Conservation (phyloP, 495 filamentous ascomycete genomes). For the Cetradonia linearis region DNA sequence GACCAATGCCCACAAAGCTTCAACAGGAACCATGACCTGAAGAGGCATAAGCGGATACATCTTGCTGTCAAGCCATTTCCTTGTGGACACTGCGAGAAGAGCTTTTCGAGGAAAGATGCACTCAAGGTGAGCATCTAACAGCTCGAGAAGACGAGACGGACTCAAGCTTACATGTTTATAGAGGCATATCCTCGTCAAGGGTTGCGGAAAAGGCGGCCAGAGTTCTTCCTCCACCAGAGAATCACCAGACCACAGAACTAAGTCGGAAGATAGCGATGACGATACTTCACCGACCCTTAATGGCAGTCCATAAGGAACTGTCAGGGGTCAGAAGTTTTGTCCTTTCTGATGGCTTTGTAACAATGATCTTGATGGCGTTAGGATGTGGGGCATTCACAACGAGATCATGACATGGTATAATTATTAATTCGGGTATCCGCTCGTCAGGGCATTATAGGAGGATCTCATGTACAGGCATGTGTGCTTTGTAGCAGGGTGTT, state of each 20-base stretch:
- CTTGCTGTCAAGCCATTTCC: conserved; percentile 92
- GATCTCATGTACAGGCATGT: background rate
- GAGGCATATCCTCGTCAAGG: conserved; percentile 91
- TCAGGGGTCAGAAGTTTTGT: background rate
- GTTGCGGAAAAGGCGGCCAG: conserved; percentile 68
- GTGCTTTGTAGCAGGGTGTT: conserved; percentile 9
- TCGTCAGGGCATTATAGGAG: background rate
- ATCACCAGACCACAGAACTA: conserved; percentile 19
- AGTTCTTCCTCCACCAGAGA: conserved; percentile 13
- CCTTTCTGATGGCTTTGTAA: conserved; percentile 6
- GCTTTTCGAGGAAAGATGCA: conserved; percentile 93
- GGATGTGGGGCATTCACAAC: background rate
- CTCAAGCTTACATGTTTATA: conserved; percentile 35
- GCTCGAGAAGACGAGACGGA: background rate
- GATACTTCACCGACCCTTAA: conserved; percentile 15
- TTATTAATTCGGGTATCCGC: conserved; percentile 4
- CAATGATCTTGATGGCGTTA: conserved; percentile 11
- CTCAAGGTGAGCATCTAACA: conserved; percentile 61
- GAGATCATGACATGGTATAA: conserved; percentile 11
- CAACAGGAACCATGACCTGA: conserved; percentile 94
- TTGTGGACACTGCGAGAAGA: conserved; percentile 86
- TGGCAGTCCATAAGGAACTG: conserved; percentile 10
- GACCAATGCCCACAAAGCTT: conserved; percentile 87
- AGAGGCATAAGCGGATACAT: conserved; percentile 92
- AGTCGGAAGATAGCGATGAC: conserved; percentile 20